phyloP scores from a whole-genome alignment of 805 yeast species.

The Wickerhamiella australiensis region DNA sequence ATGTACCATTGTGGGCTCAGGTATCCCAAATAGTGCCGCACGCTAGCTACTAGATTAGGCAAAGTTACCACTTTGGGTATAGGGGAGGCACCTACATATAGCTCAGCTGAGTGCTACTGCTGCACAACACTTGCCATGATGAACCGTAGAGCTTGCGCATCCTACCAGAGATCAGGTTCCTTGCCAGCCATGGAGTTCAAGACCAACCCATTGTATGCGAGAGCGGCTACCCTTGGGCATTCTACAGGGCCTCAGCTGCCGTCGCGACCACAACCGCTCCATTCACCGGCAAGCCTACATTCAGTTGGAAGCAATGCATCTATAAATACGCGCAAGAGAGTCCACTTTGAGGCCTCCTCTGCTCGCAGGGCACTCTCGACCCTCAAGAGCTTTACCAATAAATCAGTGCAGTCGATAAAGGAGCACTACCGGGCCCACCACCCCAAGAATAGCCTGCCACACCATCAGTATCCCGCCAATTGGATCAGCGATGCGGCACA shows the following conservation, averaged over 20 bases:
- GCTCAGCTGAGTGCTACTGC: not conserved
- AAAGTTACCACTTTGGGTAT: not conserved
- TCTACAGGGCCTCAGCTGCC: not conserved
- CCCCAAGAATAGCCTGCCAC: not conserved
- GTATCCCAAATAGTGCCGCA: too few species aligned
- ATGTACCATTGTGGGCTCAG: too few species aligned
- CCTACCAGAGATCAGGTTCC: not conserved
- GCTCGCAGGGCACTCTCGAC: constrained; percentile 1
- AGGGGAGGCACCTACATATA: not conserved
- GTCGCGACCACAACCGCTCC: not conserved
- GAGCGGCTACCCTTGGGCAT: not conserved
- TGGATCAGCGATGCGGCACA: constrained; percentile 9
- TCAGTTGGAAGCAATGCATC: not conserved
- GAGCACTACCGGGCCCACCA: not conserved
- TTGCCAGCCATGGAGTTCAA: not conserved
- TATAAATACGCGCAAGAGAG: not conserved
- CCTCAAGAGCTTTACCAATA: constrained; percentile 4
- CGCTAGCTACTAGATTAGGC: too few species aligned
- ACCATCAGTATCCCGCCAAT: not conserved
- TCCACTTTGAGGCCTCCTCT: constrained; percentile 3
- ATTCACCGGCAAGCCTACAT: not conserved
- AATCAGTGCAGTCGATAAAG: not conserved
- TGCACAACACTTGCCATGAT: not conserved
- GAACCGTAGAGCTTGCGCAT: constrained; percentile 1
- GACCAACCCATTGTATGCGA: not conserved